Percentiles rank a stretch among this genome's conserved stretches.
Conservation (phyloP, 2,329 filamentous ascomycete species). For the Xylariales sp. region DNA sequence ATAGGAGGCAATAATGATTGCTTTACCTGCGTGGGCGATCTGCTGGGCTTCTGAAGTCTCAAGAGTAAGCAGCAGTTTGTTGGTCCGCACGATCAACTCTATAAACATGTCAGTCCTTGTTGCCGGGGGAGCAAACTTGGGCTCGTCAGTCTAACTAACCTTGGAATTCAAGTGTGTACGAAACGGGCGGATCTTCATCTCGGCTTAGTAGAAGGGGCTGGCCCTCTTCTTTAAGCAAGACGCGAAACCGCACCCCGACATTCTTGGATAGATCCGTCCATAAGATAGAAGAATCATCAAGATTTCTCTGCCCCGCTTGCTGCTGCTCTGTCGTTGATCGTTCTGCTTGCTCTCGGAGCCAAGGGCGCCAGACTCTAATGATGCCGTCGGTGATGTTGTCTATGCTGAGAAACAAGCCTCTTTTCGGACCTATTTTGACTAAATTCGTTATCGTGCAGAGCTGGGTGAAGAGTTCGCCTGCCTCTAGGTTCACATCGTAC, state of each 20-base stretch:
- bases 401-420: constrained; percentile 71
- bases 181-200: constrained; percentile 74
- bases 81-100: constrained; percentile 76
- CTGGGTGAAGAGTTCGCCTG: constrained; percentile 78
- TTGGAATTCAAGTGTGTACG: constrained; percentile 78
- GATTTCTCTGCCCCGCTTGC: constrained; percentile 36
- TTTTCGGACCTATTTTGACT: constrained; percentile 71
- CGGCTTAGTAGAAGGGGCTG: constrained; percentile 65
- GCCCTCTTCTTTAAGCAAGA: constrained; percentile 62
- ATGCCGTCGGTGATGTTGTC: constrained; percentile 75
- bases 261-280: constrained; percentile 74
- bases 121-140: not conserved
- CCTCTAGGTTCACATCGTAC: constrained; percentile 73
- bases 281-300: constrained; percentile 59
- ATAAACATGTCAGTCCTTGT: constrained; percentile 35
- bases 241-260: constrained; percentile 76
- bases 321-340: constrained; percentile 41
- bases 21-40: constrained; percentile 70
- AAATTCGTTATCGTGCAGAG: constrained; percentile 76
- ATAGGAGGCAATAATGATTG: constrained; percentile 70
- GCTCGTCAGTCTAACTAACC: constrained; percentile 65
- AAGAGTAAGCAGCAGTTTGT: constrained; percentile 70
- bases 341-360: constrained; percentile 65
- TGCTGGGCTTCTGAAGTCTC: constrained; percentile 74
- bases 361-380: constrained; percentile 77